Evolutionary conservation across 352 stramenopile species (phyloP), one percentile per base, ranked within the genome.

Genomic region (Pilasporangium apinafurcum): DNA sequence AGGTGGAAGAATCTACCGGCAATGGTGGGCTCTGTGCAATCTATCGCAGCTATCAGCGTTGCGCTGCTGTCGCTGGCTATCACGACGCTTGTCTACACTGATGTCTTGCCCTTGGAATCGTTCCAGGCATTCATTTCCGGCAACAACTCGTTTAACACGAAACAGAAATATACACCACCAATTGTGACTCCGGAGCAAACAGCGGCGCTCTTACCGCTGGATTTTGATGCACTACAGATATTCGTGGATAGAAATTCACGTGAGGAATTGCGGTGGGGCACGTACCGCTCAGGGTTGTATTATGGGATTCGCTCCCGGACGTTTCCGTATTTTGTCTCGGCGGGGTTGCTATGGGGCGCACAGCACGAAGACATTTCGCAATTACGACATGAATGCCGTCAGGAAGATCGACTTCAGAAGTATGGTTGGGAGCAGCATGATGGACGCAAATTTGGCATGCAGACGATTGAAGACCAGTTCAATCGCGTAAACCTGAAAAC

Each of bases 381-480:
- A 56, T 48, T 93, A 14, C 59, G 78, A 30, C 75, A 90, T 54
- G 60, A 85, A 44, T 88, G 78, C 44, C 69, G 70, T 0, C 77
- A 93, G 37, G 76, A 88, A 25, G 81, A 93, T 52, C 68, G 65
- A 10, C 49, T 93, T 31, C 63, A 89, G 44, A 73, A 71, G 28
- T 93, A 93, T 48, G 78, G 78, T n/a, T 93, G 81, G 81, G 47
- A 77, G 6, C 48, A 85, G 26, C 81, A 93, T 53, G 76, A 93
- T 43, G 81, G 81, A 17, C 56, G 48, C 22, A 48, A 34, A 35
- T 93, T 74, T 47, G 81, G 74, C 1, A 36, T 53, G 16, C 78
- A 93, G 46, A 57, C 32, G 16, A 58, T 93, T 17, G 68, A 83
- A 28, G 81, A 93, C 41, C 78, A 88, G 59, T 78, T 78, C 59